Conservation (phyloP, 1,139 yeast genomes). For the Candida neerlandica region DNA sequence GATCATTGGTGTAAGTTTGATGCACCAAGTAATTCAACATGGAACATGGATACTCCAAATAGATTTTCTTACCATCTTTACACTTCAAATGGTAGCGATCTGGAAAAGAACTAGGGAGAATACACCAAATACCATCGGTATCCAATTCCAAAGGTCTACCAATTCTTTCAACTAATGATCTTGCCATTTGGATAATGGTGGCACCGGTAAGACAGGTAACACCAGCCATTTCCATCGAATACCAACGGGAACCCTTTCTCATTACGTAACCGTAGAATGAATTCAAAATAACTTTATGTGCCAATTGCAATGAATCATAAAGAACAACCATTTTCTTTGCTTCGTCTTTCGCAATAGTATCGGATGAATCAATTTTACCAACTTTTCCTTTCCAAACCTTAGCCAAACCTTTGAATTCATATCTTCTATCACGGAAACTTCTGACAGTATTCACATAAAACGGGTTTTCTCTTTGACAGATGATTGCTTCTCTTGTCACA, state of each 20-base stretch:
- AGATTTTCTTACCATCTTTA: constrained; percentile 75
- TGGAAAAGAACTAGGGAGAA: constrained; percentile 88
- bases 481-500: constrained; percentile 87
- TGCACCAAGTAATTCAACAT: constrained; percentile 96
- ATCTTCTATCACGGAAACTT: constrained; percentile 92
- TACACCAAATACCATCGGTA: constrained; percentile 99
- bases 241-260: constrained; percentile 99
- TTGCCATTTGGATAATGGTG: constrained; percentile 95
- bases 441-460: constrained; percentile 95
- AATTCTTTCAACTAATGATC: constrained; percentile 86
- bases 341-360: constrained; percentile 69
- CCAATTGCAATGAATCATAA: constrained; percentile 93
- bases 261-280: constrained; percentile 98
- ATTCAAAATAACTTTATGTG: constrained; percentile 94
- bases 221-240: constrained; percentile 99
- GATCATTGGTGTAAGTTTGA: constrained; percentile 87
- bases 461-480: constrained; percentile 97
- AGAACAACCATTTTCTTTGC: constrained; percentile 92
- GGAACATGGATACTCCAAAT: constrained; percentile 90
- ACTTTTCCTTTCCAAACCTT: constrained; percentile 92
- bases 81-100: constrained; percentile 76
- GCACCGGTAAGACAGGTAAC: constrained; percentile 98
- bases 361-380: constrained; percentile 52
- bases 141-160: constrained; percentile 97
- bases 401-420: constrained; percentile 91